Percentiles rank a stretch among this genome's conserved stretches.
Conservation (phyloP, 2,329 filamentous ascomycete species). For the Sporothrix schenckii region DNA sequence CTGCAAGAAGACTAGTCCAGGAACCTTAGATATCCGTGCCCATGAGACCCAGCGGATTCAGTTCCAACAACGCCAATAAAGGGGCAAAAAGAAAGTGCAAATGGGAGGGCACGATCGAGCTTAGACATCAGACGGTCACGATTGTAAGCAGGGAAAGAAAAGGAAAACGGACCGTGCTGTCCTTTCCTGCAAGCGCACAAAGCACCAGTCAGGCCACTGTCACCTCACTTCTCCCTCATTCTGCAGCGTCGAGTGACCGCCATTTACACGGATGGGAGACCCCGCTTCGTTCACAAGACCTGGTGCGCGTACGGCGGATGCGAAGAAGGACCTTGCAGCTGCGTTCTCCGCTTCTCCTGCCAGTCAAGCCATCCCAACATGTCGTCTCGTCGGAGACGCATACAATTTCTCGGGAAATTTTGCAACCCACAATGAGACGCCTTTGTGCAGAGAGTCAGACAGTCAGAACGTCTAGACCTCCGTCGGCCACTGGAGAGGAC, state of each 20-base stretch:
- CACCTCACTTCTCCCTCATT: background rate
- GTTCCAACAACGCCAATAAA: conserved; percentile 3
- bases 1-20: conserved; percentile 38
- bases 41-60: conserved; percentile 33
- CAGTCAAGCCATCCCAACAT: conserved; percentile 13
- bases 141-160: background rate
- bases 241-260: background rate
- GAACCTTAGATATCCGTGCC: conserved; percentile 32
- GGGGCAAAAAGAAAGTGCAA: background rate
- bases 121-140: background rate
- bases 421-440: conserved; percentile 25
- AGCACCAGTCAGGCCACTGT: no score
- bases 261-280: background rate
- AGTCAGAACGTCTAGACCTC: background rate
- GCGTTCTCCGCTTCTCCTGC: conserved; percentile 7
- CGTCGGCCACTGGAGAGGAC: conserved; percentile 19
- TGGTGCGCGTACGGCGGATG: background rate
- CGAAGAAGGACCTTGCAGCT: background rate
- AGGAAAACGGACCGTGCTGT: background rate
- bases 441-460: background rate
- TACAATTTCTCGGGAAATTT: conserved; percentile 16
- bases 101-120: conserved; percentile 11
- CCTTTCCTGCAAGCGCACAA: no score
- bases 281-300: background rate
- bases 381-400: conserved; percentile 1